A percentile compares a stretch with the other conserved stretches of the same genome.
Evolutionary conservation across 2,329 filamentous ascomycete genomes (phyloP).

Genomic region (Cadophora sp.): DNA sequence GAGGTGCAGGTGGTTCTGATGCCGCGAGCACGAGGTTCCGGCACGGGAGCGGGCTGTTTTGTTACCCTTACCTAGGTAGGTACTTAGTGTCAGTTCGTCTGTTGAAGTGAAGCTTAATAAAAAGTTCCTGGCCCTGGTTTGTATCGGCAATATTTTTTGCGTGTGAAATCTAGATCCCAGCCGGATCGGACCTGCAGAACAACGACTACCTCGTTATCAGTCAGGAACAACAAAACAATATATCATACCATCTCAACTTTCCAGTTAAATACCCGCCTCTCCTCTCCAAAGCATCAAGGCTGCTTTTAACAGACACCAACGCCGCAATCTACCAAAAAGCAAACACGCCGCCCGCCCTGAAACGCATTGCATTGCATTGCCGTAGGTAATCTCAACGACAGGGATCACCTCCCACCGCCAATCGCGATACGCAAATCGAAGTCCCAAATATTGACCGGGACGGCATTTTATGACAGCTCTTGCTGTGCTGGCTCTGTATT

Average conservation of each 20-base stretch:
- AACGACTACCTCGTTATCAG: background rate
- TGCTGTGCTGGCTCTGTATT: background rate
- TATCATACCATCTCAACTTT: background rate
- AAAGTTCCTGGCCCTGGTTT: background rate
- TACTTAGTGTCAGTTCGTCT: background rate
- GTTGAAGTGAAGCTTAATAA: conserved; percentile 2
- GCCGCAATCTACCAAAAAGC: background rate
- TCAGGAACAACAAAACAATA: background rate
- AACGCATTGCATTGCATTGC: conserved; percentile 14
- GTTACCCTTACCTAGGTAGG: too few relatives aligned
- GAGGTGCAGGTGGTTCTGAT: background rate
- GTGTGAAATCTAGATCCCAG: background rate
- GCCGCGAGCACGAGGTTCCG: background rate
- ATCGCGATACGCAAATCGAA: conserved; percentile 8
- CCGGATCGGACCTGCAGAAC: background rate
- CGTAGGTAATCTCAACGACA: conserved; percentile 16
- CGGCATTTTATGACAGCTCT: background rate
- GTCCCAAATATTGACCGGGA: conserved; percentile 11
- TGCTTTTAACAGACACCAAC: background rate
- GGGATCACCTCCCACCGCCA: conserved; percentile 14
- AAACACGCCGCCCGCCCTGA: background rate
- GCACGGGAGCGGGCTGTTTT: conserved; percentile 12
- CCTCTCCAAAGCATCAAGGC: background rate
- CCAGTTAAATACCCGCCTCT: background rate
- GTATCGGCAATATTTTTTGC: background rate